These are phyloP conservation scores for Mrakia hoshinonis DNA, from an alignment of 768 basidiomycete species.

Conservation along the genomic window DNA sequence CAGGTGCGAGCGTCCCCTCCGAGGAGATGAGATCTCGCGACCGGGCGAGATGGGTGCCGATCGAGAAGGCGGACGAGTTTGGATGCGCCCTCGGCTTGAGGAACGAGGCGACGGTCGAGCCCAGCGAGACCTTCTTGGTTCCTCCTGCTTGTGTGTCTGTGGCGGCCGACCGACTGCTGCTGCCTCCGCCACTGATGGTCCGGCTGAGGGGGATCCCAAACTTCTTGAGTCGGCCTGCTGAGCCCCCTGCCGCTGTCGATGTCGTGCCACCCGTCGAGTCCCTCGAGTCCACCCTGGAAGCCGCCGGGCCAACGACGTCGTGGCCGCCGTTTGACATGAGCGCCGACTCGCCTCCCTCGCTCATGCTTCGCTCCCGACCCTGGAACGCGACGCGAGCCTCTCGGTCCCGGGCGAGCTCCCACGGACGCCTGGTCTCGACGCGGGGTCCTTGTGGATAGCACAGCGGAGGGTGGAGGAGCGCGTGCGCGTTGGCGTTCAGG, in stretches of 20 bases:
- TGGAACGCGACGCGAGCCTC: too few relatives aligned
- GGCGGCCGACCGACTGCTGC: neutral
- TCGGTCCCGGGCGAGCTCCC: neutral
- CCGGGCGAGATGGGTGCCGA: neutral
- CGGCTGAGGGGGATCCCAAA: neutral
- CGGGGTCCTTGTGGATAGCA: neutral
- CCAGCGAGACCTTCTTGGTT: neutral
- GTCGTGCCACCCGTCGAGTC: neutral
- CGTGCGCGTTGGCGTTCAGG: conserved; percentile 14
- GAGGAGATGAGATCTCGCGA: neutral
- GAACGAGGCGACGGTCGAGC: neutral
- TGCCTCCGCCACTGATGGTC: neutral
- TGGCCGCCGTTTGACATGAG: neutral
- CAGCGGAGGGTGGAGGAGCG: conserved; percentile 20
- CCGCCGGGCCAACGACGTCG: neutral
- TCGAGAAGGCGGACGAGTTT: neutral
- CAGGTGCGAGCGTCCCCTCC: neutral
- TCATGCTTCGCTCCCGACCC: neutral
- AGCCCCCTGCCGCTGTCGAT: neutral
- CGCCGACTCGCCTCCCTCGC: neutral
- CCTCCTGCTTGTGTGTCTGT: neutral
- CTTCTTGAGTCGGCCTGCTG: neutral
- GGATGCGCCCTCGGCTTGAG: conserved; percentile 12
- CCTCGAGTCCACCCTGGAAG: neutral
- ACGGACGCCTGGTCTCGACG: neutral